phyloP scores from a whole-genome alignment of 805 yeast species.

The Danielia oregonensis region DNA sequence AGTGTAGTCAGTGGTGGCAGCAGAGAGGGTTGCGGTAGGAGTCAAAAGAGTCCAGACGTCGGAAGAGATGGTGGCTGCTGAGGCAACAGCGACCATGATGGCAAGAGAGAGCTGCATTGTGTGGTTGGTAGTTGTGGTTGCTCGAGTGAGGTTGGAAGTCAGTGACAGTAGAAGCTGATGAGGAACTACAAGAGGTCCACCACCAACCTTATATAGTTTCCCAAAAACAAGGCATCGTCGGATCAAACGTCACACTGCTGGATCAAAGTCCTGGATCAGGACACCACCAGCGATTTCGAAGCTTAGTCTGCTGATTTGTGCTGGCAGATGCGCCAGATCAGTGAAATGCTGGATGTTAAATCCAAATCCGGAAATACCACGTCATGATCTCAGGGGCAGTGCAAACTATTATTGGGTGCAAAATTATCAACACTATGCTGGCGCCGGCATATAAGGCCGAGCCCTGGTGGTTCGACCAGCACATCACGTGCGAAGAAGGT shows the following conservation, averaged over 20 bases:
- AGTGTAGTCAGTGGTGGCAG: conserved; percentile 55
- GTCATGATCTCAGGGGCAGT: background rate
- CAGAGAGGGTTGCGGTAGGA: conserved; percentile 53
- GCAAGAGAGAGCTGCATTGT: conserved; percentile 15
- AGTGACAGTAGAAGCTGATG: background rate
- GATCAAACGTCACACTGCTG: background rate
- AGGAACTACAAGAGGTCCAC: background rate
- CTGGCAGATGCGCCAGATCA: conserved; percentile 1
- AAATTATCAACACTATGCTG: background rate
- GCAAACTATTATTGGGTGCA: background rate
- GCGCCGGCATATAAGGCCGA: too few species aligned
- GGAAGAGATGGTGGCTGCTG: conserved; percentile 62
- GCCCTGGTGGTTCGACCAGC: too few species aligned
- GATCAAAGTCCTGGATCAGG: background rate
- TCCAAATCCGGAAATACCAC: background rate
- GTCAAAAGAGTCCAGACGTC: conserved; percentile 73
- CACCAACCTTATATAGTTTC: background rate
- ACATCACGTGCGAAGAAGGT: too few species aligned
- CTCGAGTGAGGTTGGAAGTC: background rate
- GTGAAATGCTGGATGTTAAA: background rate
- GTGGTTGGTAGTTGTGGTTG: background rate
- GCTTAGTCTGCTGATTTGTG: conserved; percentile 1
- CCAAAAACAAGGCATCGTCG: background rate
- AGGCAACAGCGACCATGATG: conserved; percentile 43
- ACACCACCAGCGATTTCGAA: background rate